These are phyloP conservation scores for Cryphonectria japonica DNA, from an alignment of 2,329 filamentous ascomycete genomes.

Conservation along the genomic window DNA sequence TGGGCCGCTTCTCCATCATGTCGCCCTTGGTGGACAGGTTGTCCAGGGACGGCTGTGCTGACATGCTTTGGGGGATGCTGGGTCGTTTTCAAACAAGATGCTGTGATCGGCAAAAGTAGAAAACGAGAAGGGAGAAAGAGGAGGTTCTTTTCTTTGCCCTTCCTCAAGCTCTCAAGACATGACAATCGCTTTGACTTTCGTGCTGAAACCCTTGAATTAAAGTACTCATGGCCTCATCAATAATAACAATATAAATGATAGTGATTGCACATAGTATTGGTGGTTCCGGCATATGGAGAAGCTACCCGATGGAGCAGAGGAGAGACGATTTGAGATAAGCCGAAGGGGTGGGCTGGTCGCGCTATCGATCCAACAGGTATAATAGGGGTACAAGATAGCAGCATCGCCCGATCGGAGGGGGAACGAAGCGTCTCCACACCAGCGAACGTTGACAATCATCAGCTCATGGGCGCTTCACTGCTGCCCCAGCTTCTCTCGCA, in stretches of 20 bases:
- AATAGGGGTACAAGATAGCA: background rate
- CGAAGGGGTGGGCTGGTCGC: background rate
- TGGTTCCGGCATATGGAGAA: constrained; percentile 3
- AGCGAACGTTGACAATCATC: background rate
- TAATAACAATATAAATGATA: background rate
- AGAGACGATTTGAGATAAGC: background rate
- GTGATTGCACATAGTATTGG: background rate
- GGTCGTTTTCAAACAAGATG: background rate
- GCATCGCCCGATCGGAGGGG: background rate
- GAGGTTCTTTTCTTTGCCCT: background rate
- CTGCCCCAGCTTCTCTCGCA: background rate
- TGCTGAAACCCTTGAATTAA: background rate
- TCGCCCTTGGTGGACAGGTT: constrained; percentile 12
- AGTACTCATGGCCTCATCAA: background rate
- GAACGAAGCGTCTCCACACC: background rate
- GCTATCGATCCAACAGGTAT: background rate
- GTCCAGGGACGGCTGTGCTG: constrained; percentile 6
- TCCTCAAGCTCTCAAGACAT: background rate
- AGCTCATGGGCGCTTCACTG: background rate
- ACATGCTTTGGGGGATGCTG: background rate
- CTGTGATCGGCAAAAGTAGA: background rate
- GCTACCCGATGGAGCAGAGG: background rate
- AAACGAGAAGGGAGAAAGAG: background rate
- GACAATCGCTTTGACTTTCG: background rate
- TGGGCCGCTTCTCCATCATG: constrained; percentile 2